These are phyloP conservation scores for Sphaerulina musiva DNA, from an alignment of 2,329 filamentous ascomycete species.

Conservation along the genomic window DNA sequence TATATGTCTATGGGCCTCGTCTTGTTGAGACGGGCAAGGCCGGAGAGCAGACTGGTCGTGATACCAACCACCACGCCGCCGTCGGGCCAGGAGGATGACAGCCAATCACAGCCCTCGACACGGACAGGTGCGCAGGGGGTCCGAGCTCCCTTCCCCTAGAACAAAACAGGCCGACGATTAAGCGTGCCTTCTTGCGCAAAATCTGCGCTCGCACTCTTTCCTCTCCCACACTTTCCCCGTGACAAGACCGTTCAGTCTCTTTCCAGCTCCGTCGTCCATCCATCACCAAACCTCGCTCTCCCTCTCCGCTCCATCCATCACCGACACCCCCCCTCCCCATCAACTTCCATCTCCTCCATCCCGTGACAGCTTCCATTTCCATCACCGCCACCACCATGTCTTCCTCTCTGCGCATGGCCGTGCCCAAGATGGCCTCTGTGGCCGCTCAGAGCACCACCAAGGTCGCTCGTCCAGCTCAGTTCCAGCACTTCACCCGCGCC, in stretches of 20 bases:
- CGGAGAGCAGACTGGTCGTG: conserved; percentile 14
- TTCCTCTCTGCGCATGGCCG: conserved; percentile 63
- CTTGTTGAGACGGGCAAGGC: conserved; percentile 11
- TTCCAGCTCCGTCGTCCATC: conserved; percentile 15
- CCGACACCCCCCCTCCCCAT: conserved; percentile 25
- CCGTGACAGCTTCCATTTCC: conserved; percentile 27
- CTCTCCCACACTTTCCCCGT: conserved; percentile 27
- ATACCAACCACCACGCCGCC: conserved; percentile 16
- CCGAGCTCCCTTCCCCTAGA: conserved; percentile 15
- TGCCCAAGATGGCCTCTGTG: conserved; percentile 66
- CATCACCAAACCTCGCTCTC: conserved; percentile 22
- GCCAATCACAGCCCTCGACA: conserved; percentile 20
- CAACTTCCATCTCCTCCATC: conserved; percentile 18
- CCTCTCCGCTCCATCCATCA: conserved; percentile 10
- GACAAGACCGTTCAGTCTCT: conserved; percentile 21
- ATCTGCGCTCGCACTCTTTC: conserved; percentile 21
- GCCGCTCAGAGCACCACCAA: conserved; percentile 63
- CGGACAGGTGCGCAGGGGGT: conserved; percentile 18
- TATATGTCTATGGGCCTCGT: conserved; percentile 14
- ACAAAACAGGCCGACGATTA: conserved; percentile 20
- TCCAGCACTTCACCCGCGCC: conserved; percentile 62
- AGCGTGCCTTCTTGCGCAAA: conserved; percentile 22
- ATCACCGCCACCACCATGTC: conserved; percentile 63
- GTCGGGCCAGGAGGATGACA: conserved; percentile 11
- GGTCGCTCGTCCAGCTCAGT: conserved; percentile 61